phyloP scores from a whole-genome alignment of 257 asterid genomes.

The Thymus mandschuricus region DNA sequence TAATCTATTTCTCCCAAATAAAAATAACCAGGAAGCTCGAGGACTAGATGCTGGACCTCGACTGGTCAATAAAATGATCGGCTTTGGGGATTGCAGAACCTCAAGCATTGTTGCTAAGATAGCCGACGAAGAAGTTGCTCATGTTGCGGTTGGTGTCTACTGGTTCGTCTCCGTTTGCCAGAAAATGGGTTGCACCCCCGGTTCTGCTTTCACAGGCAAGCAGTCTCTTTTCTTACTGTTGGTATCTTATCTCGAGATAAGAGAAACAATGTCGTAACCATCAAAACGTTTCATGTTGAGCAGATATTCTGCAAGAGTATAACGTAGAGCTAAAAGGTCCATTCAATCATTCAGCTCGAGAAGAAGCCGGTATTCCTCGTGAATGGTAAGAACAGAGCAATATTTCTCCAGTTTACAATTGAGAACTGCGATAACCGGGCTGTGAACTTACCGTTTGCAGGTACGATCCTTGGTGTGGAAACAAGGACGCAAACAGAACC shows the following conservation, averaged over 20 bases:
- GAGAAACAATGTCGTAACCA: not conserved
- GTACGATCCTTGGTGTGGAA: slow-evolving; percentile 66
- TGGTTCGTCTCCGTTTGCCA: slow-evolving; percentile 88
- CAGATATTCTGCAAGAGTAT: slow-evolving; percentile 77
- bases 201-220: slow-evolving; percentile 74
- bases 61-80: slow-evolving; percentile 72
- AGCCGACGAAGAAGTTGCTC: slow-evolving; percentile 96
- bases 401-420: not conserved
- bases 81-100: slow-evolving; percentile 86
- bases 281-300: not conserved
- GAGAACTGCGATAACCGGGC: not conserved
- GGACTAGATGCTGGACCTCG: slow-evolving; percentile 99
- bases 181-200: slow-evolving; percentile 65
- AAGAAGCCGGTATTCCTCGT: slow-evolving; percentile 86
- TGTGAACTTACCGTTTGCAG: slow-evolving; percentile 38
- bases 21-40: slow-evolving; percentile 73
- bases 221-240: not conserved
- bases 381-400: slow-evolving; percentile 56
- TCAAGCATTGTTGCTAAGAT: slow-evolving; percentile 80
- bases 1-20: too few species aligned
- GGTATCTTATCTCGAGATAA: not conserved
- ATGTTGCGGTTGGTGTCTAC: slow-evolving; percentile 88
- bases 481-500: slow-evolving; percentile 31
- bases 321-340: slow-evolving; percentile 90
- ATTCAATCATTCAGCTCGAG: slow-evolving; percentile 77